These are phyloP conservation scores for Passiflora organensis DNA, from an alignment of 345 rosid species.

Conservation along the genomic window DNA sequence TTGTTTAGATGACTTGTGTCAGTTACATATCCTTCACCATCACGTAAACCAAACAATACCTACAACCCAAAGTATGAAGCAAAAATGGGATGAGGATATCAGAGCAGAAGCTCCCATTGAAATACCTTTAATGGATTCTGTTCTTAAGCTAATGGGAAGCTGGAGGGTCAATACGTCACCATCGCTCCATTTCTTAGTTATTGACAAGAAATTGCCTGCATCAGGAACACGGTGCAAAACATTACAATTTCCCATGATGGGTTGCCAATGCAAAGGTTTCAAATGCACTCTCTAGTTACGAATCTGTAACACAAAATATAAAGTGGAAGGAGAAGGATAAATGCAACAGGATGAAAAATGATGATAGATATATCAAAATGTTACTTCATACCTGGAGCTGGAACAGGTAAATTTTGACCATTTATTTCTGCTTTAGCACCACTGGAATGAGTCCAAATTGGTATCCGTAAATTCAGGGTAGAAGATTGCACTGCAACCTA, in stretches of 20 bases:
- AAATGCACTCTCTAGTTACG: background rate
- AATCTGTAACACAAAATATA: too few relatives aligned
- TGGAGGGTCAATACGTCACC: conserved; percentile 53
- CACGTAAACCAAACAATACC: background rate
- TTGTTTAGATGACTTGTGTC: background rate
- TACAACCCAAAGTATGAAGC: background rate
- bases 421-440: conserved; percentile 63
- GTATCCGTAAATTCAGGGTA: conserved; percentile 68
- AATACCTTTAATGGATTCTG: conserved; percentile 74
- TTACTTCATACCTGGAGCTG: conserved; percentile 53
- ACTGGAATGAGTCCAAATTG: conserved; percentile 54
- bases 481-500: conserved; percentile 47
- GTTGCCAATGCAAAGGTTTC: background rate
- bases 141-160: conserved; percentile 54
- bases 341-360: background rate
- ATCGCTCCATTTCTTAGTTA: conserved; percentile 48
- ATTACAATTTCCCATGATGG: background rate
- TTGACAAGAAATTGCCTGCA: conserved; percentile 58
- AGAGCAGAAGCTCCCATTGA: background rate
- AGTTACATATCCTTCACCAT: background rate
- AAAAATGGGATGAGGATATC: background rate
- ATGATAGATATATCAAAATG: background rate
- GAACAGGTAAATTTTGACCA: conserved; percentile 38
- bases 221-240: background rate
- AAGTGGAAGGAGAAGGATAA: background rate